Conservation (phyloP, 495 filamentous ascomycete genomes). For the Neurospora sp. region DNA sequence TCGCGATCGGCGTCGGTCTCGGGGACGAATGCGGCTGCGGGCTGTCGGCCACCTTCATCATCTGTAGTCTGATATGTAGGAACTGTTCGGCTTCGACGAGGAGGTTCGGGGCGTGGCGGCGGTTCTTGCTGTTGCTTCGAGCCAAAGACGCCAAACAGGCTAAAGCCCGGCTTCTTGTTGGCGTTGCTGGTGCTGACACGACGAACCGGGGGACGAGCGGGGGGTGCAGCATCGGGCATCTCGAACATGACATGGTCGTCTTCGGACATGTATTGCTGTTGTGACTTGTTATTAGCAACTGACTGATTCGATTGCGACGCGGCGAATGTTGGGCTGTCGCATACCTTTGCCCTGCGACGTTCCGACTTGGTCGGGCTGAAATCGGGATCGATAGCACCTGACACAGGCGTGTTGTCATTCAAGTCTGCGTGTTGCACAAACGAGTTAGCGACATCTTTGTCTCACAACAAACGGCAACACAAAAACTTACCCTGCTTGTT, state of each 20-base stretch:
- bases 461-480: conserved; percentile 10
- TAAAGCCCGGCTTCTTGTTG: conserved; percentile 29
- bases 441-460: conserved; percentile 8
- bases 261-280: conserved; percentile 27
- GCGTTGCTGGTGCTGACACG: conserved; percentile 30
- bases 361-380: conserved; percentile 34
- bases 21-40: not conserved
- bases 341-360: conserved; percentile 37
- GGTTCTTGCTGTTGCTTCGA: conserved; percentile 15
- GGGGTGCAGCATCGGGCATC: conserved; percentile 21
- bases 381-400: conserved; percentile 26
- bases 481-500: conserved; percentile 22
- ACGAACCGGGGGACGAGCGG: conserved; percentile 28
- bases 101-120: conserved; percentile 28
- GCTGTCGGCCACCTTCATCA: conserved; percentile 23
- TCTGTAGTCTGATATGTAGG: conserved; percentile 31
- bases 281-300: conserved; percentile 14
- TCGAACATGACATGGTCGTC: conserved; percentile 35
- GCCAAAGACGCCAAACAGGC: conserved; percentile 33
- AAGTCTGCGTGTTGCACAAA: not conserved
- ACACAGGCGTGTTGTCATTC: not conserved
- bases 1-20: conserved; percentile 41
- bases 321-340: conserved; percentile 4
- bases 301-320: conserved; percentile 4
- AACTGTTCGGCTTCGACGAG: conserved; percentile 23